Conservation (phyloP, 2,329 filamentous ascomycete species). For the Mycogone perniciosa region DNA sequence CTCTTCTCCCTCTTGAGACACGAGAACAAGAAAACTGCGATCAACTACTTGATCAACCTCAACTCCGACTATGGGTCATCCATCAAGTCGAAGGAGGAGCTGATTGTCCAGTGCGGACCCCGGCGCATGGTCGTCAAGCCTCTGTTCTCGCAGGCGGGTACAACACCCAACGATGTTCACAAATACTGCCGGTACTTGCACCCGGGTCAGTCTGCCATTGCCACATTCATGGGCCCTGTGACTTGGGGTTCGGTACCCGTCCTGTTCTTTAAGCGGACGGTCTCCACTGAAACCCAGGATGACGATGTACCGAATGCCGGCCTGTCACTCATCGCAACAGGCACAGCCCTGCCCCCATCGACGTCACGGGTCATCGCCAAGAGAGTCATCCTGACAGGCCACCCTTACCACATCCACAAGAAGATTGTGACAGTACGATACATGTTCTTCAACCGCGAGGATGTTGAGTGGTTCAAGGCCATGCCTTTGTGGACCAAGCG, state of each 20-base stretch:
- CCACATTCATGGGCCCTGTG: conserved; percentile 81
- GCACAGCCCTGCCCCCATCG: conserved; percentile 74
- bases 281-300: conserved; percentile 37
- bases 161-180: conserved; percentile 92
- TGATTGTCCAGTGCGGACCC: conserved; percentile 86
- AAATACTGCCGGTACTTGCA: conserved; percentile 92
- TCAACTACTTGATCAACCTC: conserved; percentile 86
- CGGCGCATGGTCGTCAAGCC: conserved; percentile 84
- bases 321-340: conserved; percentile 74
- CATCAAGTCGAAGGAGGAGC: conserved; percentile 84
- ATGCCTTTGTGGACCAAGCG: conserved; percentile 89
- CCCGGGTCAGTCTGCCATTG: conserved; percentile 82
- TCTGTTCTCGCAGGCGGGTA: conserved; percentile 81
- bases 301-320: conserved; percentile 39
- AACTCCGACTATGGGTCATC: conserved; percentile 69
- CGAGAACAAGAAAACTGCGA: conserved; percentile 85
- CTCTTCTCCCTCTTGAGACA: conserved; percentile 86
- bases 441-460: conserved; percentile 98
- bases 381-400: conserved; percentile 85
- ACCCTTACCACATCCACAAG: conserved; percentile 99
- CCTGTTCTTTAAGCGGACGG: conserved; percentile 71
- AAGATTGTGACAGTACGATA: conserved; percentile 93
- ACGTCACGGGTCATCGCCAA: conserved; percentile 83
- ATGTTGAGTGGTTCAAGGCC: conserved; percentile 97
- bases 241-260: conserved; percentile 90